Evolutionary conservation across 1,139 yeast genomes (phyloP).

Genomic region (Protomyces macrosporus): DNA sequence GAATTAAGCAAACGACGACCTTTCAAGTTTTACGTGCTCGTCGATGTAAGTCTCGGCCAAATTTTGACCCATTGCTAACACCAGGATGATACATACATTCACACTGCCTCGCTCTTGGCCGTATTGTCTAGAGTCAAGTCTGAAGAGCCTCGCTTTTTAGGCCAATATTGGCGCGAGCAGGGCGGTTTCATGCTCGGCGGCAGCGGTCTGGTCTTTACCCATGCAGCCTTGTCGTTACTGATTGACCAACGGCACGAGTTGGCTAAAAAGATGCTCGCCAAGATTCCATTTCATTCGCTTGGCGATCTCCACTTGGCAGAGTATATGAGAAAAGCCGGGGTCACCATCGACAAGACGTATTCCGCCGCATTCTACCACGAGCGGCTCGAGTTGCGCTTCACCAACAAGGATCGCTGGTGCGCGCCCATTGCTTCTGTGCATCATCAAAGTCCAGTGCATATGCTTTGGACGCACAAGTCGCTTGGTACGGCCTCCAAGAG

Average conservation of each 20-base stretch:
- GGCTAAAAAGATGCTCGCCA: not conserved
- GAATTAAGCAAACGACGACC: not conserved
- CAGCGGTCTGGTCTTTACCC: not conserved
- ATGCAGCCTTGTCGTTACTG: not conserved
- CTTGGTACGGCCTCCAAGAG: not conserved
- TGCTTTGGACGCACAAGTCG: not conserved
- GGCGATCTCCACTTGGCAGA: not conserved
- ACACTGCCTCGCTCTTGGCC: not conserved
- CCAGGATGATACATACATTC: not conserved
- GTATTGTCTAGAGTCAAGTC: not conserved
- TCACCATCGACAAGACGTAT: not conserved
- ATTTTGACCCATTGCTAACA: not conserved
- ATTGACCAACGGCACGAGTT: not conserved
- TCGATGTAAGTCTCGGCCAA: not conserved
- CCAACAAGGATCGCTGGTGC: not conserved
- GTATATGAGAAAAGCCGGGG: not conserved
- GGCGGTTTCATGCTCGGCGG: not conserved
- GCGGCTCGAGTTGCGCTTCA: not conserved
- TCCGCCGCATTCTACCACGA: not conserved
- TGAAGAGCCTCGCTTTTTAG: not conserved
- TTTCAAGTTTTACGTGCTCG: not conserved
- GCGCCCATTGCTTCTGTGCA: not conserved
- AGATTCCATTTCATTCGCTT: not conserved
- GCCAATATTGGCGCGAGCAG: not conserved
- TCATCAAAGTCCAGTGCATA: not conserved